A percentile compares a stretch with the other conserved stretches of the same genome.
Conservation (phyloP, 805 yeast species). For the Priceomyces medius region DNA sequence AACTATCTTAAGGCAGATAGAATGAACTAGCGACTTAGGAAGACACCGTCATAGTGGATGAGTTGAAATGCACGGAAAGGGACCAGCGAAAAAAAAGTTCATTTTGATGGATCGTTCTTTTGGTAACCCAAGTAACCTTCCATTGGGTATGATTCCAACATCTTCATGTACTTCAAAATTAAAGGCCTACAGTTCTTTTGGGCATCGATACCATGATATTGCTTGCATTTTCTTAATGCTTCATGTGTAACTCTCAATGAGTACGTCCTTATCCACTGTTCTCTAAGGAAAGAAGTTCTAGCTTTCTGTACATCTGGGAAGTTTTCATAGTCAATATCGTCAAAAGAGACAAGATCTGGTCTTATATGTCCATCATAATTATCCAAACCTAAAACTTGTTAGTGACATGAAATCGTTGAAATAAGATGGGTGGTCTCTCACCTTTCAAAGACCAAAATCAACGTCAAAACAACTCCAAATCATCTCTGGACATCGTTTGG, state of each 20-base stretch:
- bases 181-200: constrained; percentile 77
- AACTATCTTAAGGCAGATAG: not conserved
- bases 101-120: constrained; percentile 79
- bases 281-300: constrained; percentile 75
- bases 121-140: constrained; percentile 83
- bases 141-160: constrained; percentile 67
- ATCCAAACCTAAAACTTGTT: constrained; percentile 20
- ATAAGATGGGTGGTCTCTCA: not conserved
- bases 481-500: not conserved
- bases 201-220: constrained; percentile 47
- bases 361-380: constrained; percentile 45
- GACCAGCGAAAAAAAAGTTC: constrained; percentile 5
- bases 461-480: not conserved
- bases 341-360: constrained; percentile 78
- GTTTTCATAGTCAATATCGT: constrained; percentile 75
- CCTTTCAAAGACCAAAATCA: too few species aligned
- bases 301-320: constrained; percentile 63
- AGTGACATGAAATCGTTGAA: not conserved
- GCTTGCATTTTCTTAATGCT: constrained; percentile 77
- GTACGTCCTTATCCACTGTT: constrained; percentile 72
- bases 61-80: constrained; percentile 1
- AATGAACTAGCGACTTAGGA: not conserved
- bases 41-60: not conserved
- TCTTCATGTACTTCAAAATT: constrained; percentile 72
- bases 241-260: constrained; percentile 67